These are phyloP conservation scores for Claviceps arundinis DNA, from an alignment of 2,329 filamentous ascomycete genomes.

Conservation along the genomic window DNA sequence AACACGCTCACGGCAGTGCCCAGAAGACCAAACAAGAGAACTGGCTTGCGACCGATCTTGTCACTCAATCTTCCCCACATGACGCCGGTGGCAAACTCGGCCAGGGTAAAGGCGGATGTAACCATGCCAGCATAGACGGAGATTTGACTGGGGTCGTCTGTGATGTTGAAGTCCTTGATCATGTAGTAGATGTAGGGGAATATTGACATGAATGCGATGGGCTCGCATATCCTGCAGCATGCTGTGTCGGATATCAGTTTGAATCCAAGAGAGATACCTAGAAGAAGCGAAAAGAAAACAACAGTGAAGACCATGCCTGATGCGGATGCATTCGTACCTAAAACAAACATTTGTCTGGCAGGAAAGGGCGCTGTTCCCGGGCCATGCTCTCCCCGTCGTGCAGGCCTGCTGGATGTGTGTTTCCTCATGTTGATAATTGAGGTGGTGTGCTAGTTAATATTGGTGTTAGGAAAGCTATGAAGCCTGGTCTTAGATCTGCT, in stretches of 20 bases:
- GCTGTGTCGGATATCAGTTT: constrained; percentile 34
- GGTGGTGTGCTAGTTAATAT: neutral
- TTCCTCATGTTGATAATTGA: constrained; percentile 14
- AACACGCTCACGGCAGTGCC: constrained; percentile 90
- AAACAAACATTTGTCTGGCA: constrained; percentile 35
- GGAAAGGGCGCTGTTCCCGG: constrained; percentile 22
- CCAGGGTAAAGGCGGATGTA: constrained; percentile 89
- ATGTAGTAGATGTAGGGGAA: constrained; percentile 98
- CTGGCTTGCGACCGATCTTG: constrained; percentile 80
- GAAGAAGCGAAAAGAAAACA: neutral
- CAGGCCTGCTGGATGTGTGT: constrained; percentile 12
- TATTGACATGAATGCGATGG: constrained; percentile 98
- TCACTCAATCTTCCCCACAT: constrained; percentile 92
- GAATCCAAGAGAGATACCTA: too few relatives aligned
- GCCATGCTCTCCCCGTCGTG: constrained; percentile 12
- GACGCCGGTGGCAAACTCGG: constrained; percentile 84
- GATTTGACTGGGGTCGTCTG: constrained; percentile 64
- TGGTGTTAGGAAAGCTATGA: neutral
- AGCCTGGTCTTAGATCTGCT: neutral
- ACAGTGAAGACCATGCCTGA: neutral
- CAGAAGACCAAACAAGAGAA: constrained; percentile 75
- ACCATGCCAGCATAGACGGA: constrained; percentile 92
- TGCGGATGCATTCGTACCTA: constrained; percentile 26
- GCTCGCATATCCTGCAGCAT: constrained; percentile 90
- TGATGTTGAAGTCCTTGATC: constrained; percentile 83